Conservation (phyloP, 495 filamentous ascomycete genomes). For the Hypoxylon lienhwacheense region DNA sequence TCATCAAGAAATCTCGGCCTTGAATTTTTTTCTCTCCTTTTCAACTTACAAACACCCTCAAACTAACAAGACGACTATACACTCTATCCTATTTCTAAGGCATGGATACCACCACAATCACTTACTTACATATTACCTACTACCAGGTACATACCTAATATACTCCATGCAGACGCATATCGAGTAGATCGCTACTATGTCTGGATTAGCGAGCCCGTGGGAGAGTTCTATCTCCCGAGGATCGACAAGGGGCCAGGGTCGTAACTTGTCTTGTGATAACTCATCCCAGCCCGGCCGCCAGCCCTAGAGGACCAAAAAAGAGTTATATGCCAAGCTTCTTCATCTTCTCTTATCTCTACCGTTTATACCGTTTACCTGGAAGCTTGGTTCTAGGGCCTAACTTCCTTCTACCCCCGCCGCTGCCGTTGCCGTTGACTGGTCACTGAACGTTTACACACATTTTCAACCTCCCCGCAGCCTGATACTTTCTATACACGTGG, state of each 20-base stretch:
- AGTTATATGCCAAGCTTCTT: conserved; percentile 26
- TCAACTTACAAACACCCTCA: too few relatives aligned
- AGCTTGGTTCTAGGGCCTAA: too few relatives aligned
- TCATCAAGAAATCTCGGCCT: too few relatives aligned
- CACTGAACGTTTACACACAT: conserved; percentile 19
- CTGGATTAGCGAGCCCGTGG: conserved; percentile 15
- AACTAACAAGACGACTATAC: too few relatives aligned
- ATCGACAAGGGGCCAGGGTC: conserved; percentile 28
- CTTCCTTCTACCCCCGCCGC: too few relatives aligned
- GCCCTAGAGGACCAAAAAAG: conserved; percentile 17
- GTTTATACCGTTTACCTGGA: conserved; percentile 9
- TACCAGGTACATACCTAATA: conserved; percentile 6
- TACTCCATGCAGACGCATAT: conserved; percentile 7
- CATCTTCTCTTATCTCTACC: conserved; percentile 25
- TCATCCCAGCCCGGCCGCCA: conserved; percentile 22
- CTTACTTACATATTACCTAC: neutral
- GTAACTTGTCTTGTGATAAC: conserved; percentile 19
- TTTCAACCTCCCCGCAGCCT: conserved; percentile 28
- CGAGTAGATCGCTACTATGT: conserved; percentile 15
- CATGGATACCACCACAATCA: too few relatives aligned
- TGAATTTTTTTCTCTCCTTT: too few relatives aligned
- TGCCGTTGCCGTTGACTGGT: too few relatives aligned
- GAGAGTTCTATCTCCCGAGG: conserved; percentile 14
- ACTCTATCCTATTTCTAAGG: too few relatives aligned
- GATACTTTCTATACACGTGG: conserved; percentile 11